phyloP scores from a whole-genome alignment of 2,329 filamentous ascomycete genomes.

The Neospermospora avenae region DNA sequence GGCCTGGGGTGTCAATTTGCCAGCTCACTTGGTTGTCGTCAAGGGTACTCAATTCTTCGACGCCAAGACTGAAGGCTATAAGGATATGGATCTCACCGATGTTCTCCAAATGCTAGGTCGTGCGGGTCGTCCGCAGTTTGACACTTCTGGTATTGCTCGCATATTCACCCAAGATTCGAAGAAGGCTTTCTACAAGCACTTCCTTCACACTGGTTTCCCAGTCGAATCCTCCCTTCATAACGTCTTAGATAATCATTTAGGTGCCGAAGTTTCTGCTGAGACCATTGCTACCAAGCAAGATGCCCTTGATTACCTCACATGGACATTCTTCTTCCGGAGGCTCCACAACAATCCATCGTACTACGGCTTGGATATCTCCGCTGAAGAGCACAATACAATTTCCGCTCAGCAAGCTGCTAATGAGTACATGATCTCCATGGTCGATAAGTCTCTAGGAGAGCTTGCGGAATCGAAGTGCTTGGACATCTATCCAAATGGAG shows the following conservation, averaged over 20 bases:
- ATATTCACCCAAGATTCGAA: constrained; percentile 98
- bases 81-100: constrained; percentile 98
- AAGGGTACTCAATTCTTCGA: constrained; percentile 99
- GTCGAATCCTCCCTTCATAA: constrained; percentile 96
- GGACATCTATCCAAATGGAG: constrained; percentile 76
- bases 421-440: constrained; percentile 90
- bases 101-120: constrained; percentile 97
- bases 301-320: constrained; percentile 93
- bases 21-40: constrained; percentile 93
- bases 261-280: constrained; percentile 89
- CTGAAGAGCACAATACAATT: constrained; percentile 86
- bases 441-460: constrained; percentile 80
- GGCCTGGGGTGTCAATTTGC: constrained; percentile 97
- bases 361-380: constrained; percentile 90
- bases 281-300: constrained; percentile 95
- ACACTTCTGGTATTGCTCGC: constrained; percentile 89
- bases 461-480: constrained; percentile 83
- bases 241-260: constrained; percentile 93
- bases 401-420: constrained; percentile 84
- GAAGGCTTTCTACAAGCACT: constrained; percentile 99
- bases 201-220: constrained; percentile 94
- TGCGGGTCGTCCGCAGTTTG: constrained; percentile 93
- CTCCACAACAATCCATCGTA: constrained; percentile 98
- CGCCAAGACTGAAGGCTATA: constrained; percentile 95
- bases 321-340: constrained; percentile 98